Evolutionary conservation across 768 basidiomycete genomes (phyloP).

Genomic region (Leccinum truebloodii): DNA sequence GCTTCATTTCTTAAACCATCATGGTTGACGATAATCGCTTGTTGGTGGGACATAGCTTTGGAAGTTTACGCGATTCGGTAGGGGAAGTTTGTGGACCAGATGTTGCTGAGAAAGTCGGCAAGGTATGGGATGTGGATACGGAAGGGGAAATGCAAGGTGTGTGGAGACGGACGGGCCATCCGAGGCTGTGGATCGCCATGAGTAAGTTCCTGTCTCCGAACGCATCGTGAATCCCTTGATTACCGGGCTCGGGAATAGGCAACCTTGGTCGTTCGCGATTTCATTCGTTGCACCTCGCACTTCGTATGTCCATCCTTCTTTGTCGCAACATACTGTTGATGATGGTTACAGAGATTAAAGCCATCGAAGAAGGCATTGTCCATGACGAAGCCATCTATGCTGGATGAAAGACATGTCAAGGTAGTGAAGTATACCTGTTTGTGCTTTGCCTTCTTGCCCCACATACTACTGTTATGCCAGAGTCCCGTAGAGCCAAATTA

Average conservation of each 20-base stretch:
- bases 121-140: not conserved
- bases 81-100: not conserved
- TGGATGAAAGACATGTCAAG: conserved; percentile 31
- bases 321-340: not conserved
- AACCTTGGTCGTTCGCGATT: not conserved
- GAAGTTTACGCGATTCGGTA: not conserved
- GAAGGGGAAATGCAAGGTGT: not conserved
- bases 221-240: rapidly evolving
- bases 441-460: no score
- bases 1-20: not conserved
- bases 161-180: not conserved
- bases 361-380: not conserved
- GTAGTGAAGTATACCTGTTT: no score
- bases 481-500: no score
- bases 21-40: not conserved
- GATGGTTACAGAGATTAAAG: not conserved
- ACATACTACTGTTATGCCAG: no score
- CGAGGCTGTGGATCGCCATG: not conserved
- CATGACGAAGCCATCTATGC: not conserved
- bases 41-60: not conserved
- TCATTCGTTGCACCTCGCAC: not conserved
- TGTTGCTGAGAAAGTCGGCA: not conserved
- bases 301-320: no score
- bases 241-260: not conserved
- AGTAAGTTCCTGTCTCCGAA: not conserved